Conservation (phyloP, 2,329 filamentous ascomycete genomes). For the Sporothrix schenckii region DNA sequence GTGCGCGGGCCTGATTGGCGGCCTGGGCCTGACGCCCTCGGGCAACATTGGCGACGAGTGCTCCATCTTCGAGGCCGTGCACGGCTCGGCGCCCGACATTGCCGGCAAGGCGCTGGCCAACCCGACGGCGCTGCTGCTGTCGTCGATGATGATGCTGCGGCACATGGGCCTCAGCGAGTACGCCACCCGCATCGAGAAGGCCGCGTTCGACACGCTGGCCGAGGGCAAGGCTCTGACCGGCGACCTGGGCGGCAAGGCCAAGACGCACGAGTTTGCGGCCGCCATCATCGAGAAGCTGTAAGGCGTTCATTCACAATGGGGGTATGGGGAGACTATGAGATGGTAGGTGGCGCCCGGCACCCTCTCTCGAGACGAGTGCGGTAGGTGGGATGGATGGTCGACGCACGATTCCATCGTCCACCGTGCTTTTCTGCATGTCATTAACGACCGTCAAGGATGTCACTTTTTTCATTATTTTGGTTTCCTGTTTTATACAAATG, state of each 20-base stretch:
- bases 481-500: not conserved
- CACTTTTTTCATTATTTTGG: not conserved
- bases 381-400: not conserved
- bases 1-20: slow-evolving; percentile 97
- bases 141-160: slow-evolving; percentile 99
- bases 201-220: slow-evolving; percentile 90
- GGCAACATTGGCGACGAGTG: slow-evolving; percentile 99
- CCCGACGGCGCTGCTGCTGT: slow-evolving; percentile 92
- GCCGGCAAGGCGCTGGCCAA: slow-evolving; percentile 87
- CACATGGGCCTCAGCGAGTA: slow-evolving; percentile 92
- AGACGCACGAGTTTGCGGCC: slow-evolving; percentile 90
- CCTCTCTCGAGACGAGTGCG: not conserved
- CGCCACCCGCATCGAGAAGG: slow-evolving; percentile 85
- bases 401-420: not conserved
- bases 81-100: slow-evolving; percentile 70
- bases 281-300: slow-evolving; percentile 80
- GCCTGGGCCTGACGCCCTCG: slow-evolving; percentile 93
- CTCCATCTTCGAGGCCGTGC: slow-evolving; percentile 99
- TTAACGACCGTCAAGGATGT: slow-evolving; percentile 29
- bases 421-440: not conserved
- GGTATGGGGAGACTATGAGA: not conserved
- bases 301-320: slow-evolving; percentile 31
- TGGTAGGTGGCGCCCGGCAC: too few species aligned
- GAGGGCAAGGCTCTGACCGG: slow-evolving; percentile 97
- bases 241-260: slow-evolving; percentile 93